A percentile compares a stretch with the other conserved stretches of the same genome.
Evolutionary conservation across 352 stramenopile species (phyloP).

Genomic region (Phytophthora lateralis): DNA sequence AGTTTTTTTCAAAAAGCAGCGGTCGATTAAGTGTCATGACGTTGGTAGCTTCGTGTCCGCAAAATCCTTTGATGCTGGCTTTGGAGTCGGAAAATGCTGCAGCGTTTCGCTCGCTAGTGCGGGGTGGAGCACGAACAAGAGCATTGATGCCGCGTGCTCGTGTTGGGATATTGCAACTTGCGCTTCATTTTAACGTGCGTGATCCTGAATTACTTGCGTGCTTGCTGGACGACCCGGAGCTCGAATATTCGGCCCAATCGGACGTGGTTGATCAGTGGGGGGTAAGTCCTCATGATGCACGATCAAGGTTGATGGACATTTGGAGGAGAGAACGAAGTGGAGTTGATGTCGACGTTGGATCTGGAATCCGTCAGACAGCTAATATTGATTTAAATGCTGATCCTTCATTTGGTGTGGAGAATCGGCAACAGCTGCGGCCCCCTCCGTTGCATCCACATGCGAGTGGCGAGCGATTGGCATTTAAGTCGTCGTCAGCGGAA

Average conservation of each 20-base stretch:
- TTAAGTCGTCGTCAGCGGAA: conserved; percentile 1
- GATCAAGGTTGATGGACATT: conserved; percentile 27
- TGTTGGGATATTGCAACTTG: conserved; percentile 58
- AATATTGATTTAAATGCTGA: conserved; percentile 3
- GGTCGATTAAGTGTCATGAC: conserved; percentile 13
- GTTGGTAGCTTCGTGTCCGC: conserved; percentile 17
- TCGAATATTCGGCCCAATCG: conserved; percentile 32
- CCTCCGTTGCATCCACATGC: conserved; percentile 12
- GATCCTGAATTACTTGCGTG: conserved; percentile 32
- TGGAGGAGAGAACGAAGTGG: conserved; percentile 34
- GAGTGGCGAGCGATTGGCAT: conserved; percentile 5
- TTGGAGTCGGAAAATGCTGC: conserved; percentile 52
- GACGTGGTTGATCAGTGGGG: conserved; percentile 46
- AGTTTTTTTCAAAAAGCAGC: conserved; percentile 6
- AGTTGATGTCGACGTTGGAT: not conserved
- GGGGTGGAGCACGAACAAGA: conserved; percentile 50
- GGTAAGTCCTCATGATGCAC: conserved; percentile 38
- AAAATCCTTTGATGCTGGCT: conserved; percentile 62
- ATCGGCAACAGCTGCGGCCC: conserved; percentile 19
- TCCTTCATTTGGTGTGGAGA: conserved; percentile 6
- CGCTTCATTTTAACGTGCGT: conserved; percentile 33
- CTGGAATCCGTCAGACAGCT: not conserved
- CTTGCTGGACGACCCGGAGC: conserved; percentile 27
- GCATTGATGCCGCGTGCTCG: conserved; percentile 50
- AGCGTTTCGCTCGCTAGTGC: conserved; percentile 54